A percentile compares a stretch with the other conserved stretches of the same genome.
These are phyloP conservation scores for Fusarium redolens DNA, from an alignment of 2,329 filamentous ascomycete species.

Conservation along the genomic window DNA sequence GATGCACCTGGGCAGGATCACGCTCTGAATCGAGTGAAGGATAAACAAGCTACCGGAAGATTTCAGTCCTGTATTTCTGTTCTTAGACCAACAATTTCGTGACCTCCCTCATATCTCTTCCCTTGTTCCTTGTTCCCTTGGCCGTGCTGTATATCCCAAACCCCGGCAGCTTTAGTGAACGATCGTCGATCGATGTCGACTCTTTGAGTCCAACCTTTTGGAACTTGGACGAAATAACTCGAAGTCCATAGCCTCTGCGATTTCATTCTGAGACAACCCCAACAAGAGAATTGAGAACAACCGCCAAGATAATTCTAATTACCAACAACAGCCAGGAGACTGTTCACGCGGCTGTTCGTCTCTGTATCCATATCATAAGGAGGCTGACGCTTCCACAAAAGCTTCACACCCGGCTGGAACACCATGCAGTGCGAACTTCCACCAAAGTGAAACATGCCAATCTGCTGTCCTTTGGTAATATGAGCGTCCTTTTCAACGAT, in stretches of 20 bases:
- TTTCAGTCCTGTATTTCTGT: not conserved
- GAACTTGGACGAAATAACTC: not conserved
- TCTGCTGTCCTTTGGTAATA: not conserved
- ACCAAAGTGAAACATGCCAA: constrained; percentile 22
- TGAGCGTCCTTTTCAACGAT: not conserved
- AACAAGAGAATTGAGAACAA: accelerated
- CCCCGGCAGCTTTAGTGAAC: accelerated
- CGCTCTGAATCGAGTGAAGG: too few species aligned
- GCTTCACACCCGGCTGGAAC: not conserved
- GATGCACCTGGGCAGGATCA: accelerated
- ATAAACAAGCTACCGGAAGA: too few species aligned
- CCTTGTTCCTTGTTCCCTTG: accelerated
- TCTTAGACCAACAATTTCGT: not conserved
- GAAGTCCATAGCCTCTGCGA: accelerated
- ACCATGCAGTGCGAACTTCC: constrained; percentile 8
- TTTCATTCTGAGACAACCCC: accelerated
- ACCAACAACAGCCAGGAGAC: not conserved
- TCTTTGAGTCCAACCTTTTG: accelerated
- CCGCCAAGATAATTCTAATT: accelerated
- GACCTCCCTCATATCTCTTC: accelerated
- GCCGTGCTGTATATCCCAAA: accelerated
- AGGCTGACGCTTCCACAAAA: not conserved
- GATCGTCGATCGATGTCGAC: accelerated
- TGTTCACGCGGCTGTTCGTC: not conserved
- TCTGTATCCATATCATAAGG: not conserved